Base-by-base conservation (phyloP, 208 protist species). In the Crithidia bombi region DNA sequence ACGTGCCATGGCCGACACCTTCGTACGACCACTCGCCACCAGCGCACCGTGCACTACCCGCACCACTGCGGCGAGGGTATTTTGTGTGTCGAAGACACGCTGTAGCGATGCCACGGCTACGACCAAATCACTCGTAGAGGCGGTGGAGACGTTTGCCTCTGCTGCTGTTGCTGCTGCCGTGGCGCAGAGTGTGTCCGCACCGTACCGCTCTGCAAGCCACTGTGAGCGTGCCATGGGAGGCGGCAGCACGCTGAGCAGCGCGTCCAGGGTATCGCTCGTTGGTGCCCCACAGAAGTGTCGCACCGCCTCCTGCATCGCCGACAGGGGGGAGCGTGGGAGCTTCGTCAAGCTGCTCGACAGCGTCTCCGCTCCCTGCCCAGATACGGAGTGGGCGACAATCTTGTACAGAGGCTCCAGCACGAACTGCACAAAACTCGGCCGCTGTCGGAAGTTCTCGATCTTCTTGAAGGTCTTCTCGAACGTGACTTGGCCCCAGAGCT, bases 351-450 rank as follows among this genome's bases (percentile, higher is more conserved):
- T 68, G 23, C 44, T 39, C 12, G 79, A 83, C 5, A 96, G 80
- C 46, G 75, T 72, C 30, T 78, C 44, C 26, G 79, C 68, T 0
- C 75, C 87, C 6, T 89, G 66, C 28, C 90, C 89, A n/a, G 85
- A 82, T 2, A 94, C 77, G 2, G 86, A 63, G 57, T 96, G 84
- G 11, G 87, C 66, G 17, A 96, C 89, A 47, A 99, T 93, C 74
- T 99, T 99, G 84, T 99, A 99, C 14, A 99, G 69, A 0, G 99
- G 98, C 69, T 99, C 95, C 3, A 99, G 79, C 46, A 99, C 86
- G 63, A 99, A 99, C 30, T 97, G 75, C 17, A 99, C 97, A 86
- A 99, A 99, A n/a, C 97, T 95, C 41, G 97, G 86, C 30, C 63
- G 61, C 61, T 92, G 87, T 7, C 69, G 70, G 28, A 87, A 79